phyloP scores from a whole-genome alignment of 148 eudicot genomes.

The Fagopyrum tataricum region DNA sequence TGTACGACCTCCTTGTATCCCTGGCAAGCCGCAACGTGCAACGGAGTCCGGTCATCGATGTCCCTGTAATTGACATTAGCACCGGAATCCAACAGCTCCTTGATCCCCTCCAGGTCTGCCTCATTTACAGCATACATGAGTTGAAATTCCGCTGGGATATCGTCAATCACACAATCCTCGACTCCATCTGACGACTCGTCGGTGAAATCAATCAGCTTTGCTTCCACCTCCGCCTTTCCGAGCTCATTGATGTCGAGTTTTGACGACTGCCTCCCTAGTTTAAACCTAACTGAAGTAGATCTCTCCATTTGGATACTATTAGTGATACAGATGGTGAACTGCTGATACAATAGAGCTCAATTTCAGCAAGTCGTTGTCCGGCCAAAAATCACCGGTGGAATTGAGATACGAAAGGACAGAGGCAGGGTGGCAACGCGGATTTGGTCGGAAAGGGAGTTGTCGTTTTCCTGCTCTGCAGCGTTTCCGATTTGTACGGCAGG shows the following conservation, averaged over 20 bases:
- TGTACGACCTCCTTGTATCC: conserved; percentile 32
- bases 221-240: neutral
- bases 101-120: conserved; percentile 34
- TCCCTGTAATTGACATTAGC: conserved; percentile 35
- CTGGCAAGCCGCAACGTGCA: conserved; percentile 47
- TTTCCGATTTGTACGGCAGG: too few relatives aligned
- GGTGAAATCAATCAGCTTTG: neutral
- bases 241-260: conserved; percentile 13
- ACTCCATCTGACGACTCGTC: conserved; percentile 4
- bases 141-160: conserved; percentile 24
- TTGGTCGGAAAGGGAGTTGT: too few relatives aligned
- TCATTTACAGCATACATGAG: conserved; percentile 33
- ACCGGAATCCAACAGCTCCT: conserved; percentile 32
- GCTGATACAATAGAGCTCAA: too few relatives aligned
- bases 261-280: conserved; percentile 28
- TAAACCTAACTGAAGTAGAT: conserved; percentile 18
- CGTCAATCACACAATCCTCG: conserved; percentile 4
- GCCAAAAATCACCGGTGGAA: too few relatives aligned
- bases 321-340: neutral
- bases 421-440: too few relatives aligned
- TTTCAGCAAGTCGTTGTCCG: too few relatives aligned
- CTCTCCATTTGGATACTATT: neutral
- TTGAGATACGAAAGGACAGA: too few relatives aligned
- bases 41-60: conserved; percentile 40
- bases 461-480: too few relatives aligned